These are phyloP conservation scores for Sutorius australiensis DNA, from an alignment of 768 basidiomycete species.

Conservation along the genomic window DNA sequence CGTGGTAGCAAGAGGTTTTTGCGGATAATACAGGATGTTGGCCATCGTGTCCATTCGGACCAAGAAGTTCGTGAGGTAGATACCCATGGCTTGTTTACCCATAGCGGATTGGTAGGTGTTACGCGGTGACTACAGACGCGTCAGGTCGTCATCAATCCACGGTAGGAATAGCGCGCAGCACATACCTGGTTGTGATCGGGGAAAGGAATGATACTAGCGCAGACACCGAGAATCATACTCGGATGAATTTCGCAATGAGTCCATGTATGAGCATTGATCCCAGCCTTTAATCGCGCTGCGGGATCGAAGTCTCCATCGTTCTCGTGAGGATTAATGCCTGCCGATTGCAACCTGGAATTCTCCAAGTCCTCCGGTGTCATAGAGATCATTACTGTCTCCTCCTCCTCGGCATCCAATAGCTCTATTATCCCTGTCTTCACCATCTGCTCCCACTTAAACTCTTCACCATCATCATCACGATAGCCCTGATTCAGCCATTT, in stretches of 20 bases:
- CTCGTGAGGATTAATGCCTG: slow-evolving; percentile 52
- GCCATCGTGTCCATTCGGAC: slow-evolving; percentile 99
- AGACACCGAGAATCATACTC: slow-evolving; percentile 97
- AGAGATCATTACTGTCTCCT: slow-evolving; percentile 99
- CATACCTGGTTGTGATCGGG: slow-evolving; percentile 97
- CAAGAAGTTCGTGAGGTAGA: slow-evolving; percentile 96
- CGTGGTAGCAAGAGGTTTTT: slow-evolving; percentile 97
- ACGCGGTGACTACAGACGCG: slow-evolving; percentile 78
- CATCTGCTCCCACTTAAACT: slow-evolving; percentile 81
- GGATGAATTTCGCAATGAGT: slow-evolving; percentile 99
- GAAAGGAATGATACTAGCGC: slow-evolving; percentile 99
- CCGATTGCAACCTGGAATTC: slow-evolving; percentile 66
- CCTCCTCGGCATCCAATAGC: slow-evolving; percentile 95
- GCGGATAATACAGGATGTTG: slow-evolving; percentile 98
- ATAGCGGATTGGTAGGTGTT: slow-evolving; percentile 99
- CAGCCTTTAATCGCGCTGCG: slow-evolving; percentile 82
- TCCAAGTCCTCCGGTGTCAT: slow-evolving; percentile 98
- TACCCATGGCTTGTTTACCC: slow-evolving; percentile 99
- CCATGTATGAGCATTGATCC: slow-evolving; percentile 85
- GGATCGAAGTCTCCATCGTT: slow-evolving; percentile 78
- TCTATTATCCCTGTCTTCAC: slow-evolving; percentile 89
- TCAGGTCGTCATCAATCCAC: background rate
- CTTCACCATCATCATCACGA: slow-evolving; percentile 54
- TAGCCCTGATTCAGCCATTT: slow-evolving; percentile 59
- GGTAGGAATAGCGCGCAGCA: slow-evolving; percentile 24